These are phyloP conservation scores for Leptographium flavum DNA, from an alignment of 2,329 filamentous ascomycete genomes.

Conservation along the genomic window DNA sequence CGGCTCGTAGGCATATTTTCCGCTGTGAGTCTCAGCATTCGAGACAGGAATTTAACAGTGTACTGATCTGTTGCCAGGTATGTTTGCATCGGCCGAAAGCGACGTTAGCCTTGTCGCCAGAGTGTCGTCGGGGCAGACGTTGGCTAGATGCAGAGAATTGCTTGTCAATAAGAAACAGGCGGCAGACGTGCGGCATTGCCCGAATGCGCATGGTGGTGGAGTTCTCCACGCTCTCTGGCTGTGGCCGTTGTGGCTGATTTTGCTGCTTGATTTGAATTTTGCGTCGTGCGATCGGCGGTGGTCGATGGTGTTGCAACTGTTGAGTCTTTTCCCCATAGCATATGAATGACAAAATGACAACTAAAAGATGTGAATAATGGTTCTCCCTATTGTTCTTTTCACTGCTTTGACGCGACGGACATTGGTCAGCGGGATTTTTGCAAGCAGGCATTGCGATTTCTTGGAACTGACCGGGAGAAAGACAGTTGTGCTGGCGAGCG, in stretches of 20 bases:
- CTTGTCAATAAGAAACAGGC: too few species aligned
- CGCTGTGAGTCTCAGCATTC: constrained; percentile 28
- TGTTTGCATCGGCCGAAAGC: constrained; percentile 48
- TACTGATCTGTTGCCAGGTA: constrained; percentile 26
- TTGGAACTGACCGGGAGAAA: too few species aligned
- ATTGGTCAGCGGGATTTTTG: too few species aligned
- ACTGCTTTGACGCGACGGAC: too few species aligned
- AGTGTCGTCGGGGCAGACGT: too few species aligned
- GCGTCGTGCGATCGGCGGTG: too few species aligned
- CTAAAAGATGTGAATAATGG: too few species aligned
- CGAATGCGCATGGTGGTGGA: constrained; percentile 1
- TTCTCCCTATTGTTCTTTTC: too few species aligned
- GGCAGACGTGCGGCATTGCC: background rate
- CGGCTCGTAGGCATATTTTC: constrained; percentile 40
- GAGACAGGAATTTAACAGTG: background rate
- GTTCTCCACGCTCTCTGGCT: background rate
- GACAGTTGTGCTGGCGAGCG: too few species aligned
- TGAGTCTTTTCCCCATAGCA: background rate
- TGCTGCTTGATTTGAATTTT: background rate
- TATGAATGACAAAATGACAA: background rate
- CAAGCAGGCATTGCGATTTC: too few species aligned
- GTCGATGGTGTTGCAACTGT: too few species aligned
- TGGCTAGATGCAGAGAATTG: background rate
- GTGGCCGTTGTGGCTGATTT: background rate
- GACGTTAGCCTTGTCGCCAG: constrained; percentile 19